A percentile compares a stretch with the other conserved stretches of the same genome.
These are phyloP conservation scores for Solanum megistacrolobum DNA, from an alignment of 257 asterid genomes.

Conservation along the genomic window DNA sequence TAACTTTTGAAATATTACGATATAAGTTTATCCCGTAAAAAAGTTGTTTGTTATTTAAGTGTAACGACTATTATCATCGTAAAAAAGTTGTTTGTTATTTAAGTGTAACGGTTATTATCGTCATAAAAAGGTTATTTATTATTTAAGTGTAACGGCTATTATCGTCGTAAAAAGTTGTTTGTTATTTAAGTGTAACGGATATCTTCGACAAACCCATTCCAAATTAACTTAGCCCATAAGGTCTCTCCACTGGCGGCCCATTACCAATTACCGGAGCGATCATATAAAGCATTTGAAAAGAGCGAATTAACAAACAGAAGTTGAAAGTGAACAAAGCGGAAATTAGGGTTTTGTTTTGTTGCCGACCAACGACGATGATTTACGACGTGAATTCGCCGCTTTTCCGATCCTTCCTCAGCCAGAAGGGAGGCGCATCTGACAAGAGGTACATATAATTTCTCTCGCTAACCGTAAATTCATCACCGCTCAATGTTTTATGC, in stretches of 20 bases:
- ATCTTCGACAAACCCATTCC: neutral
- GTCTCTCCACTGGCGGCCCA: neutral
- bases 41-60: no score
- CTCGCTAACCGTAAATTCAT: neutral
- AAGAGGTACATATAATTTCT: constrained; percentile 14
- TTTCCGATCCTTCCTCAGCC: constrained; percentile 46
- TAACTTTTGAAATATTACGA: no score
- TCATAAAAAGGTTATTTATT: no score
- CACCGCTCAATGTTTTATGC: neutral
- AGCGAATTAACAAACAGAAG: neutral
- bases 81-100: no score
- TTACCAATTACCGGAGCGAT: neutral
- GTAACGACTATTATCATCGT: neutral
- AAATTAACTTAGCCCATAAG: neutral
- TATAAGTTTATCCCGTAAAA: no score
- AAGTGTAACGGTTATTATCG: no score
- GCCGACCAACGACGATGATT: constrained; percentile 19
- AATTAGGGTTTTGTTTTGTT: constrained; percentile 3
- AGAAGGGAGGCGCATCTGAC: constrained; percentile 36
- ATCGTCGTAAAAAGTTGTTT: neutral
- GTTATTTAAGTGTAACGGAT: neutral
- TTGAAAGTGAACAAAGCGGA: neutral
- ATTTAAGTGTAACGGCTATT: no score
- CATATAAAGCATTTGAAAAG: neutral
- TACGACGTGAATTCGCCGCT: constrained; percentile 44